phyloP scores from a whole-genome alignment of 129 eudicot genomes.

The Dittrichia graveolens region DNA sequence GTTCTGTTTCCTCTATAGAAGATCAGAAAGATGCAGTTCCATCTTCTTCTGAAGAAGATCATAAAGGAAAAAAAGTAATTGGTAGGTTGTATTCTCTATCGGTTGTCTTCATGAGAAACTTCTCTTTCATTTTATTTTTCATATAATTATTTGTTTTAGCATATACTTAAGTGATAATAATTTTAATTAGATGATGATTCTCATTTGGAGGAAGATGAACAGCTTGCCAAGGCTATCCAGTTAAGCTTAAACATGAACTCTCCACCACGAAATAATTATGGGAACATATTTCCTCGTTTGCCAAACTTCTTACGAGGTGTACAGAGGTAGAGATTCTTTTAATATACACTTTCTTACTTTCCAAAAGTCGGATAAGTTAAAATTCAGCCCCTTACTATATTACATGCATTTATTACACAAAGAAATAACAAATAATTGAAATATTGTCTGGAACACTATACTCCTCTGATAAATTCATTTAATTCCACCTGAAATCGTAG shows the following conservation, averaged over 20 bases:
- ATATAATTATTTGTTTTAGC: slow-evolving; percentile 15
- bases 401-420: not conserved
- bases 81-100: slow-evolving; percentile 49
- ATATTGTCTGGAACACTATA: not conserved
- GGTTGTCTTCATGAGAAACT: not conserved
- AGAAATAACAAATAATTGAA: not conserved
- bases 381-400: not conserved
- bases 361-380: not conserved
- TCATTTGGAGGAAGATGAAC: slow-evolving; percentile 80
- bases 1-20: slow-evolving; percentile 64
- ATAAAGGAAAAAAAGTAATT: slow-evolving; percentile 72
- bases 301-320: slow-evolving; percentile 63
- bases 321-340: slow-evolving; percentile 47
- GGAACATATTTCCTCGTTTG: slow-evolving; percentile 58
- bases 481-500: slow-evolving; percentile 41
- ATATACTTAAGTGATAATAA: not conserved
- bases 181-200: slow-evolving; percentile 41
- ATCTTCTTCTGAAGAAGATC: slow-evolving; percentile 49
- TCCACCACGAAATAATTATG: slow-evolving; percentile 59
- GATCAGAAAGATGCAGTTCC: slow-evolving; percentile 54
- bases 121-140: not conserved
- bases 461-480: not conserved
- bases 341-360: not conserved
- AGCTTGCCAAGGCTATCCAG: slow-evolving; percentile 82
- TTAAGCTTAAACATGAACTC: slow-evolving; percentile 74